Conservation (phyloP, 2,329 filamentous ascomycete species). For the Anthostomella pinea region DNA sequence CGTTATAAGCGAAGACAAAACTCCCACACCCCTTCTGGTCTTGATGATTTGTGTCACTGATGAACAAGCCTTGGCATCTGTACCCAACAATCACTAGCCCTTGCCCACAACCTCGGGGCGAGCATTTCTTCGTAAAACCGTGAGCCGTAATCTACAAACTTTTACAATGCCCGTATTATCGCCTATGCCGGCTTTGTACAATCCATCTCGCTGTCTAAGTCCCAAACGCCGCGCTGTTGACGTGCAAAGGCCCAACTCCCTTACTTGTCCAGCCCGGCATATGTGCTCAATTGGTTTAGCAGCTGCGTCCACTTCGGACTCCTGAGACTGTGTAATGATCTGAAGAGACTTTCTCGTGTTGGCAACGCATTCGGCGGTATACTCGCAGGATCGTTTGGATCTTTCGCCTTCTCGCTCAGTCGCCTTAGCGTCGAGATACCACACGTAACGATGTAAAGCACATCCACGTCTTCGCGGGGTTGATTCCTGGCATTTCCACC, state of each 20-base stretch:
- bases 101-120: too few relatives aligned
- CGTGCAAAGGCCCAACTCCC: constrained; percentile 5
- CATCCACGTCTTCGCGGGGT: constrained; percentile 46
- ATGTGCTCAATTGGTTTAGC: constrained; percentile 66
- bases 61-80: too few relatives aligned
- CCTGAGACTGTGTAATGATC: constrained; percentile 60
- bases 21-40: too few relatives aligned
- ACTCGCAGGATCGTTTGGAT: constrained; percentile 49
- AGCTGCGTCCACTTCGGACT: constrained; percentile 61
- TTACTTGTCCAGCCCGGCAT: constrained; percentile 42
- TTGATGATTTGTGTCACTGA: too few relatives aligned
- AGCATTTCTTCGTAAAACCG: constrained; percentile 3
- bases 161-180: constrained; percentile 14
- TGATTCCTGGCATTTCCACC: constrained; percentile 31
- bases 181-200: constrained; percentile 19
- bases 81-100: too few relatives aligned
- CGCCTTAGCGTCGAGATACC: constrained; percentile 66
- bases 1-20: too few relatives aligned
- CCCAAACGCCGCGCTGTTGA: constrained; percentile 20
- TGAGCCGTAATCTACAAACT: constrained; percentile 18
- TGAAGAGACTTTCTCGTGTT: constrained; percentile 63
- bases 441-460: constrained; percentile 64
- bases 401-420: constrained; percentile 65
- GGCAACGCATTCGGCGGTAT: constrained; percentile 63
- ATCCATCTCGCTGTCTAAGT: constrained; percentile 16